Evolutionary conservation across 257 asterid genomes (phyloP).

Genomic region (Solanum sitiens): DNA sequence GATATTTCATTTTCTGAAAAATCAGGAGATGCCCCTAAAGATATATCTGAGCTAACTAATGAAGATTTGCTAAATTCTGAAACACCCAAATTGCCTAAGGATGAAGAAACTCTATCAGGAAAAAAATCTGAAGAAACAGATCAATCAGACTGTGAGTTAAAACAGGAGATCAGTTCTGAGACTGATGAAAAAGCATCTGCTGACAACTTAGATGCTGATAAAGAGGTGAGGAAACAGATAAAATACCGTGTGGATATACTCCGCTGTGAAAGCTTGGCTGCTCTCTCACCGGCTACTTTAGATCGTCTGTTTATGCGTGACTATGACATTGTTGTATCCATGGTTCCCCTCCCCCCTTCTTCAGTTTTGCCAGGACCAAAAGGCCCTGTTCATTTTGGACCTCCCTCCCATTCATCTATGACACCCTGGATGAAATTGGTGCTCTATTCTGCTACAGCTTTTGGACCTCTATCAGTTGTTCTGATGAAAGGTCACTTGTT

Average conservation of each 20-base stretch:
- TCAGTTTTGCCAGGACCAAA: constrained; percentile 91
- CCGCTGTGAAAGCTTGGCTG: constrained; percentile 98
- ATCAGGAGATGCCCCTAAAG: constrained; percentile 17
- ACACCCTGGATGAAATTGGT: constrained; percentile 99
- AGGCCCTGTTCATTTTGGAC: constrained; percentile 99
- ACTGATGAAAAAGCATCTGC: constrained; percentile 27
- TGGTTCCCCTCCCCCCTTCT: constrained; percentile 97
- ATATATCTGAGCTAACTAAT: constrained; percentile 17
- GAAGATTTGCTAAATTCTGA: constrained; percentile 18
- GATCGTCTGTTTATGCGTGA: constrained; percentile 93
- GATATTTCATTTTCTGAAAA: constrained; percentile 20
- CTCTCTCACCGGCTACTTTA: constrained; percentile 81
- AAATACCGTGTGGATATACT: constrained; percentile 85
- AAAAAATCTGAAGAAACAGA: constrained; percentile 23
- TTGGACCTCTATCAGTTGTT: constrained; percentile 96
- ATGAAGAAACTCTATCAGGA: constrained; percentile 24
- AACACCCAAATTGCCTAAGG: constrained; percentile 19
- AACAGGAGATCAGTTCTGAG: constrained; percentile 27
- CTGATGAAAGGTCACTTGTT: constrained; percentile 92
- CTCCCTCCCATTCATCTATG: constrained; percentile 93
- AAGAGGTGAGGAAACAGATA: constrained; percentile 41
- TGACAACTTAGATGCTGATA: constrained; percentile 36
- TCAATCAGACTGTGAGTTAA: constrained; percentile 23
- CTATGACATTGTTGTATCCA: constrained; percentile 87
- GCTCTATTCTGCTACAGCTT: constrained; percentile 58